These are phyloP conservation scores for Thielaviopsis musarum DNA, from an alignment of 2,329 filamentous ascomycete species.

Conservation along the genomic window DNA sequence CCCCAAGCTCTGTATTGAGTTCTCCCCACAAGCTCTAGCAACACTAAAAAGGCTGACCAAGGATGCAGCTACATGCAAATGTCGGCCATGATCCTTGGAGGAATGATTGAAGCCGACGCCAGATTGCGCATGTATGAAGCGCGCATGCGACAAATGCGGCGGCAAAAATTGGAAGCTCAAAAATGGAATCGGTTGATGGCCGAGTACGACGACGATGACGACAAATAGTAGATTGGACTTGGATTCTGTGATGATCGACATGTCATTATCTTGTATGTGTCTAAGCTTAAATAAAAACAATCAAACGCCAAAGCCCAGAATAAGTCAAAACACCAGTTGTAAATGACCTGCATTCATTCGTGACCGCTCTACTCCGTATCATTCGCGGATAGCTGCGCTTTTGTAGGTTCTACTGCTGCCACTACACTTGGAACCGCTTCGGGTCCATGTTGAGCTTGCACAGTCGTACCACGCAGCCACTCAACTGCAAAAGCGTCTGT, in stretches of 20 bases:
- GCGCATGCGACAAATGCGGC: constrained; percentile 45
- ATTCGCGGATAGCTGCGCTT: background rate
- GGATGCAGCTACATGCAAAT: constrained; percentile 57
- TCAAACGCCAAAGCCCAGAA: background rate
- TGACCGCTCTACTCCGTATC: background rate
- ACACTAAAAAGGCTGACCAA: background rate
- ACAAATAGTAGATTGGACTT: constrained; percentile 12
- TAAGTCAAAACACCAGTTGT: background rate
- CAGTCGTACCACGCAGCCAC: constrained; percentile 76
- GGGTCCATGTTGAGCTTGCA: constrained; percentile 96
- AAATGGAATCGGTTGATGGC: constrained; percentile 52
- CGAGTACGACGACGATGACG: constrained; percentile 33
- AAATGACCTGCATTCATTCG: background rate
- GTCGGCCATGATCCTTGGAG: constrained; percentile 69
- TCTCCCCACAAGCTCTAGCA: too few relatives aligned
- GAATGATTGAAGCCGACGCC: constrained; percentile 59
- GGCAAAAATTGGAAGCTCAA: constrained; percentile 45
- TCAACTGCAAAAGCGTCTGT: constrained; percentile 84
- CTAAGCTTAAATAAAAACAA: background rate
- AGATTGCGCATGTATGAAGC: constrained; percentile 52
- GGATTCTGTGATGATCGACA: background rate
- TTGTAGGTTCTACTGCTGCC: background rate
- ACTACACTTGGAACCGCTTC: constrained; percentile 46
- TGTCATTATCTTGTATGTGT: background rate
- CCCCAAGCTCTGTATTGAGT: too few relatives aligned